Evolutionary conservation across 495 filamentous ascomycete species (phyloP).

Genomic region (Thermothielavioides terrestris): DNA sequence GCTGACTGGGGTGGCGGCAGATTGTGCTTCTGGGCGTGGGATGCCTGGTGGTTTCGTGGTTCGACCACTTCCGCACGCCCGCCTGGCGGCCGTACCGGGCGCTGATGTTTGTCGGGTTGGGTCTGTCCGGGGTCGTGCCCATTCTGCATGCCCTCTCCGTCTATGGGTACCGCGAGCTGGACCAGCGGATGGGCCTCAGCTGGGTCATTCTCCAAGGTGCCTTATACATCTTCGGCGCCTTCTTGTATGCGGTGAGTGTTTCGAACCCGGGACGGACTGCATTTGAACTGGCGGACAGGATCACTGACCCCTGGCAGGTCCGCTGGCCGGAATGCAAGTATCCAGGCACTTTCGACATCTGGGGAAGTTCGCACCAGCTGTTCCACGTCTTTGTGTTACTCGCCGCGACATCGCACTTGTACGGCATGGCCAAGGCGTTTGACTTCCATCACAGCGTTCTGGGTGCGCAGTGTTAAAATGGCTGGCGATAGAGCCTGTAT

Average conservation of each 20-base stretch:
- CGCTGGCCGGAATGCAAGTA: conserved; percentile 54
- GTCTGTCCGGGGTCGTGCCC: conserved; percentile 74
- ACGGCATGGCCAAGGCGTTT: conserved; percentile 49
- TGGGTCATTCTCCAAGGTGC: conserved; percentile 72
- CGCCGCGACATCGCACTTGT: conserved; percentile 56
- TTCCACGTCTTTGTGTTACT: conserved; percentile 67
- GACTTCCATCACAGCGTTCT: conserved; percentile 39
- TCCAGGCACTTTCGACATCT: conserved; percentile 64
- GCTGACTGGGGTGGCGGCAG: conserved; percentile 29
- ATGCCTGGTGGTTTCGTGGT: conserved; percentile 64
- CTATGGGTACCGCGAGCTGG: conserved; percentile 40
- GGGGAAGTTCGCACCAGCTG: conserved; percentile 71
- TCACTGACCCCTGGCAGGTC: conserved; percentile 21
- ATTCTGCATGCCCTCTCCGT: conserved; percentile 57
- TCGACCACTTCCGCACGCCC: conserved; percentile 74
- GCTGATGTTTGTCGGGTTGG: conserved; percentile 84
- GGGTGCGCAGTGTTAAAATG: conserved; percentile 25
- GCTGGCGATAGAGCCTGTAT: neutral
- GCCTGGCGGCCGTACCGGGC: conserved; percentile 78
- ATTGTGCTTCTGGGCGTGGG: conserved; percentile 68
- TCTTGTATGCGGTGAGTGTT: conserved; percentile 57
- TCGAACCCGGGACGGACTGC: neutral
- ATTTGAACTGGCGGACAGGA: neutral
- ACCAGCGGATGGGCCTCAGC: conserved; percentile 66
- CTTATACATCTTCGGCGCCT: conserved; percentile 80